Evolutionary conservation across 2,329 filamentous ascomycete genomes (phyloP).

Genomic region (Ophiostoma angusticollis): DNA sequence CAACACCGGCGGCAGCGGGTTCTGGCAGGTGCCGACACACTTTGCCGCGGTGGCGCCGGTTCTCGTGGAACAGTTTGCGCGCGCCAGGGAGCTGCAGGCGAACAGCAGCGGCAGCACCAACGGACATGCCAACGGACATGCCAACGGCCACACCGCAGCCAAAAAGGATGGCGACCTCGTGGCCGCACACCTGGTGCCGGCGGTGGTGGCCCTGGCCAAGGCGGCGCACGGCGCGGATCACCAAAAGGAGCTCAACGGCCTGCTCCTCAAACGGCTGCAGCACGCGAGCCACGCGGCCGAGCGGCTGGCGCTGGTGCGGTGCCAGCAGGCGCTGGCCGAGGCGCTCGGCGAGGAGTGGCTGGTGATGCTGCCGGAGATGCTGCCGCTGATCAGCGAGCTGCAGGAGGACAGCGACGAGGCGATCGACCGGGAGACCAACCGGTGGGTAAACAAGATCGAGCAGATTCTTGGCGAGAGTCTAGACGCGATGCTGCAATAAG

Average conservation of each 20-base stretch:
- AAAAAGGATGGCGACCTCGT: conserved; percentile 26
- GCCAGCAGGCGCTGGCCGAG: conserved; percentile 67
- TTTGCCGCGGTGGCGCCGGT: conserved; percentile 60
- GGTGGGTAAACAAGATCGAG: conserved; percentile 87
- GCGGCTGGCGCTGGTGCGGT: conserved; percentile 68
- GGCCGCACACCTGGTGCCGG: conserved; percentile 49
- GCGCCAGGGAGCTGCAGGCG: conserved; percentile 24
- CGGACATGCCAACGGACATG: too few species aligned
- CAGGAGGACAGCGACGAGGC: conserved; percentile 93
- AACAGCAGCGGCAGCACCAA: conserved; percentile 8
- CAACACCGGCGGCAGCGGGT: conserved; percentile 24
- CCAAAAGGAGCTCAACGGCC: conserved; percentile 75
- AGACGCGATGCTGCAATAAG: conserved; percentile 79
- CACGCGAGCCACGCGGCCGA: conserved; percentile 53
- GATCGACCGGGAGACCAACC: conserved; percentile 78
- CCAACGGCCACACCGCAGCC: too few species aligned
- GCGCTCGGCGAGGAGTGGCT: conserved; percentile 84
- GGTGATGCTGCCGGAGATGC: conserved; percentile 79
- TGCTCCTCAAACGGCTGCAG: conserved; percentile 66
- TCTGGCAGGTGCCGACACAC: conserved; percentile 87
- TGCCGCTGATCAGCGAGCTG: conserved; percentile 89
- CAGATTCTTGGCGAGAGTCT: conserved; percentile 78
- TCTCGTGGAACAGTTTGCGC: conserved; percentile 53
- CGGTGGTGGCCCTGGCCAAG: conserved; percentile 66
- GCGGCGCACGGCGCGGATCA: conserved; percentile 78